Evolutionary conservation across 2,329 filamentous ascomycete genomes (phyloP), one percentile per base, ranked within the genome.

Genomic region (Ophiostoma ips): DNA sequence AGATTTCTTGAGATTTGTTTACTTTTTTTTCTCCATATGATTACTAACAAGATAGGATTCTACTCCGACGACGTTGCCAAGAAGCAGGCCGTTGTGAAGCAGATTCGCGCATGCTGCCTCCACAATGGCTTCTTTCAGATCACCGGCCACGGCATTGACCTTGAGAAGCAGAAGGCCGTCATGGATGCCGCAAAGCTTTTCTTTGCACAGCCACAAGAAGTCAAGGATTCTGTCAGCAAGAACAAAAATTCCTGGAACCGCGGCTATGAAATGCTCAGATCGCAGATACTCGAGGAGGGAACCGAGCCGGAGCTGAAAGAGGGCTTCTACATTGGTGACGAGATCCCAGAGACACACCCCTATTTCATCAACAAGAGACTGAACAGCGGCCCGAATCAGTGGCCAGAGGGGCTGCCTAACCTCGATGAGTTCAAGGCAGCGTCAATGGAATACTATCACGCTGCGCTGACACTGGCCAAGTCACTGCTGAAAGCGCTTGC

Each of bases 51-150:
- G 10, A 5, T 16, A 54, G 54, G 44, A 7, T 56, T 56, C 19
- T 52, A 48, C 41, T 53, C 52, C 1, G 33, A 34, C 2, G 50
- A 55, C 24, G 9, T 47, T 13, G 35, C 36, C 11, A n/a, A 18
- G 30, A 53, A 51, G 33, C 31, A 53, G 37, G 34, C 43, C 12
- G 48, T 56, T 5, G 51, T 56, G 2, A 45, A 52, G 28, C 54
- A 55, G 48, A 53, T 56, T 46, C 63, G 68, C 6, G 55, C 61
- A 30, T 68, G 68, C 46, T 72, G 70, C 54, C 59, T 65, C 16
- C 59, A 67, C 62, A 55, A 73, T 63, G 73, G 73, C 4, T 76
- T 76, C 60, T 75, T 77, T 61, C 71, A 75, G 55, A 66, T 77
- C 46, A 63, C 64, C 8, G 68, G 69, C 8, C 72, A 77, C 56